Evolutionary conservation across 2,329 filamentous ascomycete genomes (phyloP), one percentile per base, ranked within the genome.

Genomic region (Rutstroemia sp.): DNA sequence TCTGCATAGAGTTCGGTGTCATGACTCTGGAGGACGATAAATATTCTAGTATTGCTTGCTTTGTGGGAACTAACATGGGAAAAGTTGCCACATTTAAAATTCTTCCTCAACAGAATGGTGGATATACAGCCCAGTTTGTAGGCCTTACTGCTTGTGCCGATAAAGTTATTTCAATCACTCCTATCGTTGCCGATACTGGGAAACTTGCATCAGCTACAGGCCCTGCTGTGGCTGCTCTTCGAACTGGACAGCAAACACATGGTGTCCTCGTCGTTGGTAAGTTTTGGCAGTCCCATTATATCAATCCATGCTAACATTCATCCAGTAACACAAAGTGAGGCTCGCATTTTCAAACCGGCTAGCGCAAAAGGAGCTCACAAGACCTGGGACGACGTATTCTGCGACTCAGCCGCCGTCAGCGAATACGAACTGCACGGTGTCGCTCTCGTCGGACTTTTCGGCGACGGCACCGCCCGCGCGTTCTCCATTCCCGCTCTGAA

Each of bases 1-100:
- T 90, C 0, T 79, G 77, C 30, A 83, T 97, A 27, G 90, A 96
- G 67, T 99, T 97, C 73, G 90, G 90, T 53, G 90, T 96, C 48
- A 86, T 99, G 84, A 95, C 88, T 3, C 74, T 96, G 4, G 94
- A 97, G 45, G 88, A 87, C n/a, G 92, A 97, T 67, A 85, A 90
- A 62, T 99, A 95, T 70, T 97, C 94, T 1, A 96, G 91, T 66
- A 95, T 99, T 56, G 83, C 87, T 58, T 88, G 94, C 63, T 95
- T 97, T 63, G 88, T 95, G 2, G 94, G 94, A 19, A 97, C 94
- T 0, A 92, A 86, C 62, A 72, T 83, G 30, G 94, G 94, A 42
- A 90, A 89, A 65, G 75, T 97, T 18, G 83, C 86, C 6, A 97
- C 92, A 0, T 92, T 97, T 74, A 96, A 96, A 73, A 77, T 99